These are phyloP conservation scores for Salix caprea DNA, from an alignment of 345 rosid genomes.

Conservation along the genomic window DNA sequence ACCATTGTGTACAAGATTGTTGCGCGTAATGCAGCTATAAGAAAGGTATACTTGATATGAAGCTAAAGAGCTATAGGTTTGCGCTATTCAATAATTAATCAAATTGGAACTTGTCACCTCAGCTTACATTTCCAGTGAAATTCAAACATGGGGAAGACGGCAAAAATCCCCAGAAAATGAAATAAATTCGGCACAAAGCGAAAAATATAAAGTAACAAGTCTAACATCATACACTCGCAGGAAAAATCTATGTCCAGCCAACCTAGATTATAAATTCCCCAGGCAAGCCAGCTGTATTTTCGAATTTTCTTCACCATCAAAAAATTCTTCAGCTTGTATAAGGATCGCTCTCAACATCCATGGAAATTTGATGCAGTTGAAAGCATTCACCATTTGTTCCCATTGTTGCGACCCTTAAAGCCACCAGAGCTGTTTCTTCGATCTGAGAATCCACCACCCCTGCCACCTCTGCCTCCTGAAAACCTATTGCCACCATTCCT, in stretches of 20 bases:
- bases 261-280: background rate
- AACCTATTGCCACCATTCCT: constrained; percentile 33
- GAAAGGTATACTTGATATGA: too few relatives aligned
- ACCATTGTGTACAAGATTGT: background rate
- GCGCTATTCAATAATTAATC: background rate
- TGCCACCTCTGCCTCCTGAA: constrained; percentile 34
- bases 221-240: background rate
- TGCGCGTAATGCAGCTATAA: background rate
- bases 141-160: constrained; percentile 1
- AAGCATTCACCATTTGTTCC: constrained; percentile 32
- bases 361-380: background rate
- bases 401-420: constrained; percentile 27
- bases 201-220: background rate
- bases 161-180: constrained; percentile 8
- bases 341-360: background rate
- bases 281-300: background rate
- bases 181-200: background rate
- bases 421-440: constrained; percentile 37
- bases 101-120: background rate
- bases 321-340: background rate
- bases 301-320: constrained; percentile 8
- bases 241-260: background rate
- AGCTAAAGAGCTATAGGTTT: background rate
- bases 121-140: background rate
- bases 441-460: constrained; percentile 37